Evolutionary conservation across 2,329 filamentous ascomycete genomes (phyloP).

Genomic region (Metarhizium humberi): DNA sequence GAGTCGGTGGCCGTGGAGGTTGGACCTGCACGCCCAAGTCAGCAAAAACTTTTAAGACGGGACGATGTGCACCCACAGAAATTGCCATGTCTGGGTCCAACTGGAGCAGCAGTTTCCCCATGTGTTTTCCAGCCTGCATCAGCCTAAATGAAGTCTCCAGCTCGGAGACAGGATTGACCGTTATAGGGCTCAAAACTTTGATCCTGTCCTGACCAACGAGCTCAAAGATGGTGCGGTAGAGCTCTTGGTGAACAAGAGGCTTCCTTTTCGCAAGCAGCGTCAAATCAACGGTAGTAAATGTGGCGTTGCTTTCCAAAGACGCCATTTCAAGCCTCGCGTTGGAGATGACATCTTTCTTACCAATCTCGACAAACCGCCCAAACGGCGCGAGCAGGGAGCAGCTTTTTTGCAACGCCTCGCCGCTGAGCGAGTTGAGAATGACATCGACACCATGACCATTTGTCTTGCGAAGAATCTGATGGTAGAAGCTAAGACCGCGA

Average conservation of each 20-base stretch:
- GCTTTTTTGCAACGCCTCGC: slow-evolving; percentile 30
- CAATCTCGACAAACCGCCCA: slow-evolving; percentile 37
- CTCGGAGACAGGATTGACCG: too few relatives aligned
- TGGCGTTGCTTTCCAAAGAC: slow-evolving; percentile 36
- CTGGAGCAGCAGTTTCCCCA: too few relatives aligned
- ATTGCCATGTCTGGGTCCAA: too few relatives aligned
- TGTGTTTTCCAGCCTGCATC: too few relatives aligned
- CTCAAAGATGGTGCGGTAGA: too few relatives aligned
- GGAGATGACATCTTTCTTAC: slow-evolving; percentile 25
- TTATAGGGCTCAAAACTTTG: too few relatives aligned
- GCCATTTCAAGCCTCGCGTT: slow-evolving; percentile 37
- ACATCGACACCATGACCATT: slow-evolving; percentile 55
- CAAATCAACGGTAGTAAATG: slow-evolving; percentile 36
- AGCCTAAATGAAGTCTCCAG: too few relatives aligned
- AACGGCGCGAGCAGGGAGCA: slow-evolving; percentile 36
- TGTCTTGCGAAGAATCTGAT: slow-evolving; percentile 14
- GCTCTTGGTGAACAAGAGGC: slow-evolving; percentile 25
- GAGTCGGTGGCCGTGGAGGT: too few relatives aligned
- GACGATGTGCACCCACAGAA: too few relatives aligned
- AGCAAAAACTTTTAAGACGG: too few relatives aligned
- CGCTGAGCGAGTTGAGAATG: slow-evolving; percentile 46
- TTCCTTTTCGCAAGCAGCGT: slow-evolving; percentile 31
- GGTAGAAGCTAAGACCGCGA: slow-evolving; percentile 14
- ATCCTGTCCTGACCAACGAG: too few relatives aligned
- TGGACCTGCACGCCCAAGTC: too few relatives aligned